Percentiles rank a stretch among this genome's conserved stretches.
Evolutionary conservation across 2,329 filamentous ascomycete genomes (phyloP).

Genomic region (Scytalidium lignicola): DNA sequence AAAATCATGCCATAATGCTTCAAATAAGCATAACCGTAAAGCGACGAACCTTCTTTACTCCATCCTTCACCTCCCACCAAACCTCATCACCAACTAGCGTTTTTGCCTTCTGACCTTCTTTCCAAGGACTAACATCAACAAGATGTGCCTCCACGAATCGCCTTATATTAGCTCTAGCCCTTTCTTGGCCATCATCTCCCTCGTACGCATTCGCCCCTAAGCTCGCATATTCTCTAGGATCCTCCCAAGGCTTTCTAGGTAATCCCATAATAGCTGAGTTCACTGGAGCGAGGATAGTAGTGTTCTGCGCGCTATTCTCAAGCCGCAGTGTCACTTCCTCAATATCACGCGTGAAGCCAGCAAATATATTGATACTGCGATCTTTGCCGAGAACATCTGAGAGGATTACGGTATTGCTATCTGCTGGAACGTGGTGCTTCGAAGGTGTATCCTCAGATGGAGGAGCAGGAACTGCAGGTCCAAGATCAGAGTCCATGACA

Average conservation of each 20-base stretch:
- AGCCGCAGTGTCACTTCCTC: slow-evolving; percentile 64
- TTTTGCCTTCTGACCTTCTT: slow-evolving; percentile 57
- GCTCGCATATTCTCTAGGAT: slow-evolving; percentile 64
- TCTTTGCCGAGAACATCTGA: slow-evolving; percentile 80
- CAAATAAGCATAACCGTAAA: background rate
- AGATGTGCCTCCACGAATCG: slow-evolving; percentile 85
- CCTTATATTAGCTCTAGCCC: slow-evolving; percentile 70
- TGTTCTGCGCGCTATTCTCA: slow-evolving; percentile 60
- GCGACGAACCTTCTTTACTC: slow-evolving; percentile 57
- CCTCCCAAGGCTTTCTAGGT: slow-evolving; percentile 82
- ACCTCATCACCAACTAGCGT: slow-evolving; percentile 64
- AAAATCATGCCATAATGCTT: background rate
- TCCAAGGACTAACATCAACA: slow-evolving; percentile 71
- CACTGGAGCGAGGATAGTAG: slow-evolving; percentile 80
- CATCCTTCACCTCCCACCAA: slow-evolving; percentile 75
- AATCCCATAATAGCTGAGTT: slow-evolving; percentile 76
- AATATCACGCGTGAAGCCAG: slow-evolving; percentile 72
- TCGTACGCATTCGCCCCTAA: slow-evolving; percentile 70
- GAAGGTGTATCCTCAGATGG: background rate
- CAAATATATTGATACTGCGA: slow-evolving; percentile 78
- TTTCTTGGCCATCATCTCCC: slow-evolving; percentile 66
- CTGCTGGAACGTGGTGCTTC: slow-evolving; percentile 16
- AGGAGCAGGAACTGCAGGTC: slow-evolving; percentile 18
- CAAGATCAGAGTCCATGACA: slow-evolving; percentile 16
- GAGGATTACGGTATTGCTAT: slow-evolving; percentile 56